Evolutionary conservation across 2,329 filamentous ascomycete species (phyloP), one percentile per base, ranked within the genome.

Genomic region (Epichloe elymi): DNA sequence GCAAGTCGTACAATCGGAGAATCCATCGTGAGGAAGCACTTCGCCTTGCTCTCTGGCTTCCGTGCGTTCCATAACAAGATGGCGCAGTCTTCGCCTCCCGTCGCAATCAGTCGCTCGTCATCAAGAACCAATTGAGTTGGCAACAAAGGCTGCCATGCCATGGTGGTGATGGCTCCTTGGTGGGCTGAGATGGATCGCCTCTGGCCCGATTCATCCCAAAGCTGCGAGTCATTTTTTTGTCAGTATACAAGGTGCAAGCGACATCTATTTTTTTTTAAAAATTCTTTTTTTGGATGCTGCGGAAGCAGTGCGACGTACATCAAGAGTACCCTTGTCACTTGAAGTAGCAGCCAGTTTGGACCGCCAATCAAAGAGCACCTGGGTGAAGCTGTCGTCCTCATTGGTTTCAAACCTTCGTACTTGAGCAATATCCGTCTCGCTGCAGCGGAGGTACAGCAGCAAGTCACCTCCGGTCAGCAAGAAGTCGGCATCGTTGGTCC

Each of bases 1-100:
- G 80, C 72, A 2, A 83, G 67, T 23, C 75, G 74, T 40, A 80
- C 73, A 43, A 83, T 75, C 7, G 77, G 73, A 1, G 70, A 69
- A 26, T 74, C 72, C 75, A 83, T 82, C 0, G 76, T 82, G 67
- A 83, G 74, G 50, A 76, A 79, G 54, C 74, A 78, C 54, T 75
- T 78, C 1, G 78, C 67, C 57, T 78, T 80, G 55, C 69, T 73
- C 49, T 80, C 77, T 1, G 72, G 63, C 38, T 69, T 70, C 46
- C 75, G 70, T 3, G 74, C 78, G 57, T 83, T 81, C 77, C 79
- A 83, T 26, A 83, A 75, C 44, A 75, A 68, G 46, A 84, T 80
- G 11, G 76, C 76, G 23, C 78, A 78, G 57, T 84, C 80, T 54
- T 83, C 79, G 3, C 76, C 76, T 23, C 78, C 79, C 1, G 79